Conservation (phyloP, 2,329 filamentous ascomycete species). For the Colletotrichum noveboracense region DNA sequence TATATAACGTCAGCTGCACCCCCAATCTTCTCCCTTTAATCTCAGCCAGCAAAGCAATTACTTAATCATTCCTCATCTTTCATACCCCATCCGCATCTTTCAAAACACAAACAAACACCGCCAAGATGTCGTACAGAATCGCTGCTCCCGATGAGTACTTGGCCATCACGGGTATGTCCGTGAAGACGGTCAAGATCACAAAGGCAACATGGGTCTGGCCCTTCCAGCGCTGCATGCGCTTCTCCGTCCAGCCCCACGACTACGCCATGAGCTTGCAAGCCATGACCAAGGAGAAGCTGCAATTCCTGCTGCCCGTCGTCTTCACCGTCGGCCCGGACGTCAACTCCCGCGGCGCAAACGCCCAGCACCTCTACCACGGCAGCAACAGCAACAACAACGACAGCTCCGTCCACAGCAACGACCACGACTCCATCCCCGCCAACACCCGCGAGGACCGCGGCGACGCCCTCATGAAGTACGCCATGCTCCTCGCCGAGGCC, state of each 20-base stretch:
- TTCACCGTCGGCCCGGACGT: slow-evolving; percentile 87
- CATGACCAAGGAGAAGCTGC: slow-evolving; percentile 89
- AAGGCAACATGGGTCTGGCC: slow-evolving; percentile 79
- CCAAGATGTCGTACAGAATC: slow-evolving; percentile 67
- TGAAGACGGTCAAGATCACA: slow-evolving; percentile 76
- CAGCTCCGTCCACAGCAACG: slow-evolving; percentile 21
- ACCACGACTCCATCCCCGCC: slow-evolving; percentile 14
- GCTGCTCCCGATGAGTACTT: slow-evolving; percentile 84
- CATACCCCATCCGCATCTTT: not conserved
- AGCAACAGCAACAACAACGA: not conserved
- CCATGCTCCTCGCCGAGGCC: slow-evolving; percentile 78
- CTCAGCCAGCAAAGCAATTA: not conserved
- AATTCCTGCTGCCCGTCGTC: slow-evolving; percentile 81
- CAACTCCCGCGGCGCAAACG: slow-evolving; percentile 58
- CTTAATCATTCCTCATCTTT: not conserved
- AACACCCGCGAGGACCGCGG: slow-evolving; percentile 53
- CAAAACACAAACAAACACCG: slow-evolving; percentile 26
- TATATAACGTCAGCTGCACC: not conserved
- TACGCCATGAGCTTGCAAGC: slow-evolving; percentile 84
- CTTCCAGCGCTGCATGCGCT: slow-evolving; percentile 69
- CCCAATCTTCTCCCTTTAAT: not conserved
- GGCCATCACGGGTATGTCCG: slow-evolving; percentile 81
- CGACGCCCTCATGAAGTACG: slow-evolving; percentile 79
- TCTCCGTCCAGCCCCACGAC: slow-evolving; percentile 76
- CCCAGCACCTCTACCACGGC: slow-evolving; percentile 20